Evolutionary conservation across 805 yeast genomes (phyloP), one percentile per base, ranked within the genome.

Genomic region (Starmerella vaccinii): DNA sequence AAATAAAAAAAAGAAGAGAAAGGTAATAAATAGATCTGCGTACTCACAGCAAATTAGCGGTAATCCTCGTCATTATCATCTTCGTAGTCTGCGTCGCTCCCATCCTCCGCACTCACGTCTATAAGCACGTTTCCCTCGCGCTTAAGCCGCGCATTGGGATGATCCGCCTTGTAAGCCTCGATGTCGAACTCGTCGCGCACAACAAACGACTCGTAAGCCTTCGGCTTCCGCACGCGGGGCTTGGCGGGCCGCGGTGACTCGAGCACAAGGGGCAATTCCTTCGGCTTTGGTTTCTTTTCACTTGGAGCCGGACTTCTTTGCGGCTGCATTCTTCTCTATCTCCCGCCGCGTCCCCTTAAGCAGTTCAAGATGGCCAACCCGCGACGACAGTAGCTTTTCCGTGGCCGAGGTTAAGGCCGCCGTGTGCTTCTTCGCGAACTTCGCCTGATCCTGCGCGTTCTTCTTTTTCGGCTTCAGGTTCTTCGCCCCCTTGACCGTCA

Each of bases 311-410:
- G 30, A n/a, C 42, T 44, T 41, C 15, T 21, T 51, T 49, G 66
- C 35, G n/a, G 15, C 62, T 61, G 73, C 69, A 43, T 71, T 76
- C 29, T 76, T 84, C 63, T 86, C 95, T 16, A 85, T 52, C 60
- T 84, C 78, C 69, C 94, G 78, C 71, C 97, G 80, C 7, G 92
- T 81, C 15, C 98, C 98, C 66, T 85, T 88, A 57, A 90, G 71
- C 35, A 90, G 65, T 69, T 90, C 98, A 61, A 90, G 74, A 66
- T 90, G 97, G 23, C 98, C 98, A 7, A 90, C 97, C 65, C 90
- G 76, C 50, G 94, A 75, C 1, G 97, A 81, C 58, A 90, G 78
- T 51, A 87, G 73, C 68, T 79, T 87, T 68, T 90, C 98, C 3
- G 97, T 90, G 38, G 77, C 72, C 3, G 77, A 63, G 45, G 68